Percentiles rank a stretch among this genome's conserved stretches.
phyloP scores from a whole-genome alignment of 2,329 filamentous ascomycete species.

The Ambrosiella cleistominuta region DNA sequence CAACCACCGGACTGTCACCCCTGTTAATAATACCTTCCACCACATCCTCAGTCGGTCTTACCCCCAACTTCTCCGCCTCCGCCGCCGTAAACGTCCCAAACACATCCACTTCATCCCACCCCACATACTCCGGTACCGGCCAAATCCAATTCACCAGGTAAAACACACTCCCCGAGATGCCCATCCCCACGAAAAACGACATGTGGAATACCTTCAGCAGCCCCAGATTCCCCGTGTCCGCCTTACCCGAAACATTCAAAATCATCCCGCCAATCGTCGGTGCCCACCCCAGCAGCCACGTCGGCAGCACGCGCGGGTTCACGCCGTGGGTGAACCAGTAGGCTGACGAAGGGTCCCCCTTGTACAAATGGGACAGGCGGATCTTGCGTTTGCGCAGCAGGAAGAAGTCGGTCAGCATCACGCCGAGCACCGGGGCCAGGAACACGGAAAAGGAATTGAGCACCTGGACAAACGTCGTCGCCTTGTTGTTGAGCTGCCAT shows the following conservation, averaged over 20 bases:
- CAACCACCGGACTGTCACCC: not conserved
- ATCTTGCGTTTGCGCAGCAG: slow-evolving; percentile 21
- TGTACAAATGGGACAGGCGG: slow-evolving; percentile 23
- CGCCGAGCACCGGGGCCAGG: slow-evolving; percentile 17
- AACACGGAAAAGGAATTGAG: slow-evolving; percentile 18
- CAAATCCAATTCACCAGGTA: slow-evolving; percentile 21
- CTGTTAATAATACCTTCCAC: not conserved
- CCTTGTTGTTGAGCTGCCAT: slow-evolving; percentile 19
- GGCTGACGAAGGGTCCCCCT: slow-evolving; percentile 18
- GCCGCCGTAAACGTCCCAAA: slow-evolving; percentile 27
- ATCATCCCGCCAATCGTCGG: slow-evolving; percentile 18
- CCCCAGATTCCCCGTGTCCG: slow-evolving; percentile 11
- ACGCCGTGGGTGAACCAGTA: slow-evolving; percentile 23
- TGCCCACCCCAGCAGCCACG: slow-evolving; percentile 20
- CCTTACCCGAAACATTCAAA: slow-evolving; percentile 13
- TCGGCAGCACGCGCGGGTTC: slow-evolving; percentile 21
- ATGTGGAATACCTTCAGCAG: slow-evolving; percentile 12
- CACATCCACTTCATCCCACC: slow-evolving; percentile 26
- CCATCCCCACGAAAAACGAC: slow-evolving; percentile 13
- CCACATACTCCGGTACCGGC: slow-evolving; percentile 23
- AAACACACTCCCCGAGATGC: slow-evolving; percentile 14
- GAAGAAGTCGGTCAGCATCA: slow-evolving; percentile 19
- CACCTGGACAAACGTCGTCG: slow-evolving; percentile 17
- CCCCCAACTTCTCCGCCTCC: slow-evolving; percentile 25
- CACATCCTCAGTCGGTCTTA: slow-evolving; percentile 17